Evolutionary conservation across 192 early-diverging fungal species (phyloP).

Genomic region (Obelidium mucronatum): DNA sequence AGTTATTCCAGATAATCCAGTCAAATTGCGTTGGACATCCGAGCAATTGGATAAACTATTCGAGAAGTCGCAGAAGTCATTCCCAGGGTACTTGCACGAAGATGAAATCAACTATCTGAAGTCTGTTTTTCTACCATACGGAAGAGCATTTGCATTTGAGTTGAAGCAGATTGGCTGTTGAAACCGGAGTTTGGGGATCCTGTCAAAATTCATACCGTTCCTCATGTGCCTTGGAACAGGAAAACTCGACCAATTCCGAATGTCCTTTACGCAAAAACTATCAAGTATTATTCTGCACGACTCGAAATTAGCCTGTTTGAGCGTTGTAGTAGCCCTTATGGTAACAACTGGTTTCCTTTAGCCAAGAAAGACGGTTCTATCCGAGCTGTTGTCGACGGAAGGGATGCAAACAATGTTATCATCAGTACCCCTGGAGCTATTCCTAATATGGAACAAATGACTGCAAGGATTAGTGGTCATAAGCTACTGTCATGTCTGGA

Average conservation of each 20-base stretch:
- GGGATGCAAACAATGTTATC: not conserved
- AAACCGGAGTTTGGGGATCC: not conserved
- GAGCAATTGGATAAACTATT: too few relatives aligned
- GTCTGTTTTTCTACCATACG: not conserved
- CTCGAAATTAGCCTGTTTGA: not conserved
- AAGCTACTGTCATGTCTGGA: not conserved
- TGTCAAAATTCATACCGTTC: not conserved
- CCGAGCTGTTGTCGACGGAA: not conserved
- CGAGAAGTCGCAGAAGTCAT: not conserved
- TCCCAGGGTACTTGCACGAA: not conserved
- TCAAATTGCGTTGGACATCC: too few relatives aligned
- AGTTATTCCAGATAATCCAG: too few relatives aligned
- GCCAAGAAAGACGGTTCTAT: not conserved
- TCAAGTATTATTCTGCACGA: not conserved
- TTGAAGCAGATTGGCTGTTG: not conserved
- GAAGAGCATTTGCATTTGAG: not conserved
- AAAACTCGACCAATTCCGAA: not conserved
- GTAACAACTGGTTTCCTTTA: not conserved
- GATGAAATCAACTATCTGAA: not conserved
- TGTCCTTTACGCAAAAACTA: not conserved
- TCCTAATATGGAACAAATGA: not conserved
- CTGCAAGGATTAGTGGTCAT: not conserved
- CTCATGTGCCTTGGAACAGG: not conserved
- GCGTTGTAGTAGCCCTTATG: not conserved
- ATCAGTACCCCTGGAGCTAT: not conserved